Percentiles rank a stretch among this genome's conserved stretches.
phyloP scores from a whole-genome alignment of 2,329 filamentous ascomycete species.

The Penicillium italicum region DNA sequence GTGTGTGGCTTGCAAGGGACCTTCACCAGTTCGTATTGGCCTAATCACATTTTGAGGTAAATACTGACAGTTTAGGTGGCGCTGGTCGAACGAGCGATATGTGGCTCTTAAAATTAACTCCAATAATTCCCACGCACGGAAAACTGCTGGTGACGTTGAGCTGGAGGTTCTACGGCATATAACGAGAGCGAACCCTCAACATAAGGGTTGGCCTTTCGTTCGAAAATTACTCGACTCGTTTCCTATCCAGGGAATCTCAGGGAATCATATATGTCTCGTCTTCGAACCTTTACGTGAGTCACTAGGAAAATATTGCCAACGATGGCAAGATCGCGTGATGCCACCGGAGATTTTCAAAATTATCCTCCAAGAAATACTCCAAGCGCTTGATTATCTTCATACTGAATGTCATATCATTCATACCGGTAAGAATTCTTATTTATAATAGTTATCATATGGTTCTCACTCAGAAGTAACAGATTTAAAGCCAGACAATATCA shows the following conservation, averaged over 20 bases:
- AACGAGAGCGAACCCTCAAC: conserved; percentile 23
- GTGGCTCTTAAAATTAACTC: conserved; percentile 36
- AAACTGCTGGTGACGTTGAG: conserved; percentile 18
- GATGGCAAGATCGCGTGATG: conserved; percentile 26
- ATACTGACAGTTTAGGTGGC: conserved; percentile 21
- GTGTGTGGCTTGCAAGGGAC: conserved; percentile 27
- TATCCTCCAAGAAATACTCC: conserved; percentile 36
- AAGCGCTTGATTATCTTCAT: conserved; percentile 45
- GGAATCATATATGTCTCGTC: conserved; percentile 20
- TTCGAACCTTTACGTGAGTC: conserved; percentile 37
- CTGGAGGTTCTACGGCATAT: conserved; percentile 29
- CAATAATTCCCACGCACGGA: conserved; percentile 5
- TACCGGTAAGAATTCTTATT: conserved; percentile 32
- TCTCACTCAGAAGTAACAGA: conserved; percentile 24
- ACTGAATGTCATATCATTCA: conserved; percentile 43
- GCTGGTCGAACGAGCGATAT: conserved; percentile 27
- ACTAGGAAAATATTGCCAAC: conserved; percentile 25
- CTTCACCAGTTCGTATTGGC: conserved; percentile 21
- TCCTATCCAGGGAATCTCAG: conserved; percentile 14
- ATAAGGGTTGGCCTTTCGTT: conserved; percentile 32
- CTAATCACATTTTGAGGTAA: neutral
- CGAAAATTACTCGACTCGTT: conserved; percentile 34
- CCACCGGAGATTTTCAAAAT: conserved; percentile 32
- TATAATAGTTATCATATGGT: neutral
- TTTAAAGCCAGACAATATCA: conserved; percentile 45